Base-by-base conservation (phyloP, 106 monocot genomes). In the Acorus gramineus region DNA sequence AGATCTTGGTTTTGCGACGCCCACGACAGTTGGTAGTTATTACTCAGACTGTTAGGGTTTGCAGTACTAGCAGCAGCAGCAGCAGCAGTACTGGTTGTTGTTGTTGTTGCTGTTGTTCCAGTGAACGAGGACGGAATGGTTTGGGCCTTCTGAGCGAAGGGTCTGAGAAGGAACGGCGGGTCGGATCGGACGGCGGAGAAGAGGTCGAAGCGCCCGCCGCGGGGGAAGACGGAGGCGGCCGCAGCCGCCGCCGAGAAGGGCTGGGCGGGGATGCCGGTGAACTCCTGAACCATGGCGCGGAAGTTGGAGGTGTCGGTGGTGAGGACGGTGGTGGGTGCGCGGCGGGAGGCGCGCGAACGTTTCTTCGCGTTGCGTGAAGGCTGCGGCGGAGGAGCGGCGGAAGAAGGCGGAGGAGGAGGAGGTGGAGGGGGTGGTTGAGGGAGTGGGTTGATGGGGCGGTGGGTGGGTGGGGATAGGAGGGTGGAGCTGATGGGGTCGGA, bases 241-340 rank as follows among this genome's bases (percentile, higher is more conserved):
- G 56, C 55, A 2, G 68, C 1, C 11, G 80, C 28, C 0, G 28
- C 28, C 6, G 61, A 58, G 78, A 92, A 86, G 5, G 92, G 92
- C 14, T 81, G 76, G 7, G 82, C 52, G 4, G 87, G 87, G 57
- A 93, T 76, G 56, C 92, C 93, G 46, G 93, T 93, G 81, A 94
- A 94, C 67, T 93, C 89, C 51, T 94, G 93, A 44, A 94, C 93
- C 89, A 94, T 89, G 72, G 89, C 86, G 8, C 93, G 89, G 75
- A 94, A 93, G 70, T 93, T 93, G 66, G 81, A 72, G 7, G 93
- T 86, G 79, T 93, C 93, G 42, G 93, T 93, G 11, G 79, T 86
- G 14, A 93, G 81, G 46, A 93, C 93, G 3, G 93, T 94, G 12
- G 93, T 89, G 2, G 89, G 84, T 2, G 83, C 89, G 0, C 93